These are phyloP conservation scores for Cucurbita moschata DNA, from an alignment of 306 rosid genomes.

Conservation along the genomic window DNA sequence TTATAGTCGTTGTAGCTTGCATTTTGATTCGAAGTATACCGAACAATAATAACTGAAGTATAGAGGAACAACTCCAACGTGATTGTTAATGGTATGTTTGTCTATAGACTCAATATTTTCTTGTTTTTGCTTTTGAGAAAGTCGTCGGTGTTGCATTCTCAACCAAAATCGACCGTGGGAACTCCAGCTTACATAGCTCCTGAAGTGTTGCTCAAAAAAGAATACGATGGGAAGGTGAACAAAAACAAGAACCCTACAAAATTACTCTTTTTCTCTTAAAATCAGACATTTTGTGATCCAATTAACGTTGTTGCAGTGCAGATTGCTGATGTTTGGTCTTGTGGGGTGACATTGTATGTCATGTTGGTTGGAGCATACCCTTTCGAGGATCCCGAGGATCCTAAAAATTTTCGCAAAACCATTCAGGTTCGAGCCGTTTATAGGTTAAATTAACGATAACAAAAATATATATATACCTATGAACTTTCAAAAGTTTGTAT, in stretches of 20 bases:
- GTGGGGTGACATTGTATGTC: slow-evolving; percentile 91
- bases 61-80: no score
- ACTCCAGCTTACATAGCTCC: slow-evolving; percentile 96
- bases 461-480: no score
- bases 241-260: background rate
- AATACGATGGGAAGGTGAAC: slow-evolving; percentile 84
- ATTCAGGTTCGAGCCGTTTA: slow-evolving; percentile 27
- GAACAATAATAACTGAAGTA: no score
- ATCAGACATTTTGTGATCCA: background rate
- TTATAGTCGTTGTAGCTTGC: no score
- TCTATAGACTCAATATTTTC: no score
- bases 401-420: slow-evolving; percentile 48
- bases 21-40: no score
- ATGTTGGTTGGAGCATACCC: slow-evolving; percentile 98
- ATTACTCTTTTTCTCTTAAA: background rate
- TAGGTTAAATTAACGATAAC: no score
- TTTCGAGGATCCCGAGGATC: slow-evolving; percentile 42
- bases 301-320: slow-evolving; percentile 10
- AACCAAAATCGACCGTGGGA: slow-evolving; percentile 92
- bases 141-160: slow-evolving; percentile 90
- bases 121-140: background rate
- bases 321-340: slow-evolving; percentile 97
- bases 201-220: slow-evolving; percentile 81
- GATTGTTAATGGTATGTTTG: no score
- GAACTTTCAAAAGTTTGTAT: no score